Evolutionary conservation across 2,329 filamentous ascomycete species (phyloP).

Genomic region (Alternaria arbusti): DNA sequence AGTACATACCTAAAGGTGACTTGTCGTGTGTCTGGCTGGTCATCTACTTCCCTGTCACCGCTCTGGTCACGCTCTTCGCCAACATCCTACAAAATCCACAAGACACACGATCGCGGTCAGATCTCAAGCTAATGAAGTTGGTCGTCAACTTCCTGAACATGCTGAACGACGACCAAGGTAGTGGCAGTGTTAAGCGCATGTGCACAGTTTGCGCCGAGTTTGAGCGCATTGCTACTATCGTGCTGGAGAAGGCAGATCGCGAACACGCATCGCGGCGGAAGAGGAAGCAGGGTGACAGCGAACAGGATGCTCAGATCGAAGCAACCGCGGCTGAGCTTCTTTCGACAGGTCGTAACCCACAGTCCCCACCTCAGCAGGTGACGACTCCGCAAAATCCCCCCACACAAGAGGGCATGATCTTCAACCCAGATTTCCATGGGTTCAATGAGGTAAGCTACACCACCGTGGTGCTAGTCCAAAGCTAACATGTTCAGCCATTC

Average conservation of each 20-base stretch:
- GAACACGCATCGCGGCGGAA: constrained; percentile 82
- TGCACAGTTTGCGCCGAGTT: constrained; percentile 94
- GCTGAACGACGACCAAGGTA: constrained; percentile 86
- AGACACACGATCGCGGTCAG: constrained; percentile 84
- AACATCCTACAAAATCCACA: constrained; percentile 96
- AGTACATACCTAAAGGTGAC: constrained; percentile 95
- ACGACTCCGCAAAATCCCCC: constrained; percentile 24
- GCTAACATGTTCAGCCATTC: constrained; percentile 42
- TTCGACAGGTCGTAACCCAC: constrained; percentile 36
- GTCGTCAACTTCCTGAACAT: constrained; percentile 92
- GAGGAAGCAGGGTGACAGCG: constrained; percentile 72
- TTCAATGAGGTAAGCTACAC: constrained; percentile 45
- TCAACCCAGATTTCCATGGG: constrained; percentile 45
- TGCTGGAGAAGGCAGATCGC: constrained; percentile 89
- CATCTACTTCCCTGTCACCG: constrained; percentile 94
- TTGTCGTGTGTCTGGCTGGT: constrained; percentile 96
- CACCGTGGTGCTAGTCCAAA: not conserved
- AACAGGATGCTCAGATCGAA: constrained; percentile 48
- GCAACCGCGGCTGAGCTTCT: constrained; percentile 46
- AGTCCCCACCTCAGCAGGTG: constrained; percentile 35
- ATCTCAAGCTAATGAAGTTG: constrained; percentile 87
- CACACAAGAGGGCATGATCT: constrained; percentile 34
- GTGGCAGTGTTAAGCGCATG: constrained; percentile 92
- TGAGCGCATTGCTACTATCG: constrained; percentile 87
- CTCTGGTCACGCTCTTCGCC: constrained; percentile 91